Evolutionary conservation across 371 early-diverging fungal species (phyloP).

Genomic region (Apophysomyces variabilis): DNA sequence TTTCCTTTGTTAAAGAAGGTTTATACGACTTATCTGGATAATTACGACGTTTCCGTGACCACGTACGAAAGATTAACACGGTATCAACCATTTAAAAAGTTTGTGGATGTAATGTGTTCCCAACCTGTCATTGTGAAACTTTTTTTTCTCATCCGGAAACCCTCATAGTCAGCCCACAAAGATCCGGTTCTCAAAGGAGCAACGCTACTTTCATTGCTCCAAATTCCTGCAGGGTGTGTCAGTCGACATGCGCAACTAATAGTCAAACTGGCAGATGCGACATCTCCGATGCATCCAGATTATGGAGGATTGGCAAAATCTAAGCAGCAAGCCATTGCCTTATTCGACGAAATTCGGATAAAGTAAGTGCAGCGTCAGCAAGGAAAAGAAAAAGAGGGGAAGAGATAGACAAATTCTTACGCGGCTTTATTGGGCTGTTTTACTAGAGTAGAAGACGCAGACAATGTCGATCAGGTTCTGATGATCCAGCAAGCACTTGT

Average conservation of each 20-base stretch:
- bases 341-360: conserved; percentile 33
- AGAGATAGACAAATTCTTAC: neutral
- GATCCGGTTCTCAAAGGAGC: conserved; percentile 28
- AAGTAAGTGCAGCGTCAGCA: conserved; percentile 20
- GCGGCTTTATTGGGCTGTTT: neutral
- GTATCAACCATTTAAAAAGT: conserved; percentile 51
- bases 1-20: conserved; percentile 24
- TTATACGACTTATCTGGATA: conserved; percentile 39
- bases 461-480: conserved; percentile 46
- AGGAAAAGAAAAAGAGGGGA: conserved; percentile 8
- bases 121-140: conserved; percentile 3
- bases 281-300: conserved; percentile 53
- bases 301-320: conserved; percentile 36
- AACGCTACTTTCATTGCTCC: conserved; percentile 36
- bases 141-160: neutral
- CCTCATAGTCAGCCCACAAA: conserved; percentile 27
- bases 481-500: conserved; percentile 34
- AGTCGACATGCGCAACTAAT: conserved; percentile 32
- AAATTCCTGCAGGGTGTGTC: conserved; percentile 38
- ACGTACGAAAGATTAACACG: conserved; percentile 44
- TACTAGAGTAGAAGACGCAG: conserved; percentile 34
- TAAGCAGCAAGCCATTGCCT: conserved; percentile 27
- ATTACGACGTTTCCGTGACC: conserved; percentile 36
- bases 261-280: conserved; percentile 35
- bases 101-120: conserved; percentile 36